Conservation (phyloP, 208 protist species). For the Leishmania amazonensis region DNA sequence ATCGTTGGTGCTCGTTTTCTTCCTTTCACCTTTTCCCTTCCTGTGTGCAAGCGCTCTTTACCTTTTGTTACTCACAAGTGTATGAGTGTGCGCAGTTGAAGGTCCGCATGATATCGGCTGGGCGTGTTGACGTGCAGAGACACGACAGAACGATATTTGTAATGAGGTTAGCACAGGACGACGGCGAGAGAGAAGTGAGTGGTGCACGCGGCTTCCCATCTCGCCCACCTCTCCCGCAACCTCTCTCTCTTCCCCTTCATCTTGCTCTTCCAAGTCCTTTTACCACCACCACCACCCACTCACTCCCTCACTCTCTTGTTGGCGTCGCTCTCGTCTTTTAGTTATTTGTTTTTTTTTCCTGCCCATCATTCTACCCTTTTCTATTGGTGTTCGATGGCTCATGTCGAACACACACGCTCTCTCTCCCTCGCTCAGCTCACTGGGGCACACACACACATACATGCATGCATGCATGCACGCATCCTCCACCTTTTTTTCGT, state of each 20-base stretch:
- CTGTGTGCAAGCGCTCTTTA: neutral
- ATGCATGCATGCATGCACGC: neutral
- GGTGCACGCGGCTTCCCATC: neutral
- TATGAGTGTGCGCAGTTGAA: too few relatives aligned
- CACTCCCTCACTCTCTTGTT: neutral
- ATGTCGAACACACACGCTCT: too few relatives aligned
- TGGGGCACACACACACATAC: neutral
- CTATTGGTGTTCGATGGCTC: neutral
- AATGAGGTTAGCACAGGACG: neutral
- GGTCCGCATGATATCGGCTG: too few relatives aligned
- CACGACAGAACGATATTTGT: neutral
- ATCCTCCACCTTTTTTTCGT: neutral
- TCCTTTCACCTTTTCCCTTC: neutral
- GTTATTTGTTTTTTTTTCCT: too few relatives aligned
- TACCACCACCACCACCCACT: neutral
- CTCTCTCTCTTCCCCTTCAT: neutral
- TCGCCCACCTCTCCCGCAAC: neutral
- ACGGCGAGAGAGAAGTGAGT: neutral
- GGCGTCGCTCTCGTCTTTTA: neutral
- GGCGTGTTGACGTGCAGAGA: too few relatives aligned
- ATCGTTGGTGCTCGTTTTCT: neutral
- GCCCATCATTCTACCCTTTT: conserved; percentile 4
- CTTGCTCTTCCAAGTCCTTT: neutral
- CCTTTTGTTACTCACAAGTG: too few relatives aligned
- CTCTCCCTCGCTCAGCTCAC: neutral